Percentiles rank a stretch among this genome's conserved stretches.
Conservation (phyloP, 306 rosid species). For the Urtica urens region DNA sequence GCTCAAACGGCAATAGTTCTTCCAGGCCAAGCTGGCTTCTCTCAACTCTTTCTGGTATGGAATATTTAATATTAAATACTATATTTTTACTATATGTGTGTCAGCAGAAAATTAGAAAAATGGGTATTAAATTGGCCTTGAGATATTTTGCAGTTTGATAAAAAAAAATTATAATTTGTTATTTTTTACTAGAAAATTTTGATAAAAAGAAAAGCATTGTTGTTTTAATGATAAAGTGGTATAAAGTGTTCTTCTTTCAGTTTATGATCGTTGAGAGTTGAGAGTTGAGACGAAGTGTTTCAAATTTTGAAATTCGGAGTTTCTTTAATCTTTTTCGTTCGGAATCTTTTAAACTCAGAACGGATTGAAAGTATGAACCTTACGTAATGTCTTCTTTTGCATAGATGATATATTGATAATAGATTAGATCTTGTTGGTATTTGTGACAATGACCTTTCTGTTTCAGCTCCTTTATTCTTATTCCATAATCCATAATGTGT, state of each 20-base stretch:
- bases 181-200: not conserved
- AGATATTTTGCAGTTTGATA: not conserved
- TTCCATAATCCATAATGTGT: too few relatives aligned
- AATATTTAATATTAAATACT: not conserved
- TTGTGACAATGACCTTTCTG: constrained; percentile 34
- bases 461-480: constrained; percentile 11
- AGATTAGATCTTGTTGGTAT: constrained; percentile 31
- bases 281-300: not conserved
- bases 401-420: too few relatives aligned
- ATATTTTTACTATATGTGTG: not conserved
- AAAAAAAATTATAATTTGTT: not conserved
- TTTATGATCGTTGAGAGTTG: not conserved
- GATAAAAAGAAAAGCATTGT: too few relatives aligned
- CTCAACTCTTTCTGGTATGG: constrained; percentile 48
- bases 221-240: not conserved
- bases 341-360: constrained; percentile 24
- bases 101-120: not conserved
- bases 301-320: not conserved
- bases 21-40: constrained; percentile 38
- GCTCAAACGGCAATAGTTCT: constrained; percentile 10
- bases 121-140: not conserved
- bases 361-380: not conserved
- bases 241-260: not conserved
- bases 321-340: not conserved
- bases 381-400: constrained; percentile 17